Percentiles rank a stretch among this genome's conserved stretches.
phyloP scores from a whole-genome alignment of 2,329 filamentous ascomycete genomes.

The Aspergillus quadricinctus region DNA sequence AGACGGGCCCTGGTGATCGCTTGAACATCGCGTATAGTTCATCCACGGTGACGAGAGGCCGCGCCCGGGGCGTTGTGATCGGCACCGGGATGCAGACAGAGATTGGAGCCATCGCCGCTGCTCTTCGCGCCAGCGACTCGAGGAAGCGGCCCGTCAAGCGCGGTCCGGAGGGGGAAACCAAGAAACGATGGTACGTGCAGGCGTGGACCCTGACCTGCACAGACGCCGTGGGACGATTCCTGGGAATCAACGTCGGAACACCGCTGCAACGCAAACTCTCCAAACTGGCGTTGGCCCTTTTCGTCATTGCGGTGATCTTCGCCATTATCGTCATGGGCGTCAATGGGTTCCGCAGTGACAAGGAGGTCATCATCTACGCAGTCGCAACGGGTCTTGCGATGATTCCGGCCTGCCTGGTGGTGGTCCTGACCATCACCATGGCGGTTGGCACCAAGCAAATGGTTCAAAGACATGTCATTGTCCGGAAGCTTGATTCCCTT shows the following conservation, averaged over 20 bases:
- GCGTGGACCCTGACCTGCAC: slow-evolving; percentile 51
- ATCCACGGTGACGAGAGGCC: slow-evolving; percentile 58
- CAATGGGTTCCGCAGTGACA: slow-evolving; percentile 52
- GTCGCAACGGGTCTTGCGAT: slow-evolving; percentile 57
- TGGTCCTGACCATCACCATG: slow-evolving; percentile 65
- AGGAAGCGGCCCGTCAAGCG: slow-evolving; percentile 50
- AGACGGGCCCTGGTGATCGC: slow-evolving; percentile 56
- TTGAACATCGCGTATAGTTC: slow-evolving; percentile 61
- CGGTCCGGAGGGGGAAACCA: slow-evolving; percentile 45
- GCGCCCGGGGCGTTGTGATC: slow-evolving; percentile 56
- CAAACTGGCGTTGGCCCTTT: slow-evolving; percentile 62
- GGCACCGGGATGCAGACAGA: slow-evolving; percentile 61
- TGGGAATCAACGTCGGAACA: slow-evolving; percentile 65
- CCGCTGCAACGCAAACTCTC: slow-evolving; percentile 66
- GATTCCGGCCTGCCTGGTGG: slow-evolving; percentile 61
- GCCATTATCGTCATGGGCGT: slow-evolving; percentile 66
- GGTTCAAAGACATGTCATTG: slow-evolving; percentile 55
- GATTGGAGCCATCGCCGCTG: slow-evolving; percentile 60
- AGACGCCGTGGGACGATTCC: slow-evolving; percentile 58
- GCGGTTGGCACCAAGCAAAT: slow-evolving; percentile 57
- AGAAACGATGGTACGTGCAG: slow-evolving; percentile 52
- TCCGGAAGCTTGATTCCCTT: slow-evolving; percentile 53
- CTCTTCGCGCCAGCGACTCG: slow-evolving; percentile 58
- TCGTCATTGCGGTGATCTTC: slow-evolving; percentile 62
- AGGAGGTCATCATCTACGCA: slow-evolving; percentile 62